These are phyloP conservation scores for Dictyostelium citrinum DNA, from an alignment of 78 protist species.

Conservation along the genomic window DNA sequence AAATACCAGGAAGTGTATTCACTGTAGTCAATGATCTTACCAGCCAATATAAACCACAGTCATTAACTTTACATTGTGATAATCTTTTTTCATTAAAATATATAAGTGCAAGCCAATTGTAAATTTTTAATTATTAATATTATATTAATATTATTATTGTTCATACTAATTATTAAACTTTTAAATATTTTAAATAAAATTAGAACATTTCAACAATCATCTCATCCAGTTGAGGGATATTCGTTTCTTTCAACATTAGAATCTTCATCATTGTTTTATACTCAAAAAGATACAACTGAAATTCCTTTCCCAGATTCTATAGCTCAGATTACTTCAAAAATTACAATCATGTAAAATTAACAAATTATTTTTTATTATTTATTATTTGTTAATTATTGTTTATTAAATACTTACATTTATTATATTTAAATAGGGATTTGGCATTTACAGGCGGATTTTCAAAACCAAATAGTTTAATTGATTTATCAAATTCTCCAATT, in stretches of 20 bases:
- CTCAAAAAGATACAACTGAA: not conserved
- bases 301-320: not conserved
- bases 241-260: not conserved
- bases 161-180: no score
- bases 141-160: no score
- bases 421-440: not conserved
- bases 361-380: no score
- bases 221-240: not conserved
- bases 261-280: not conserved
- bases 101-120: not conserved
- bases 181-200: no score
- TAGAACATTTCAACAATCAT: not conserved
- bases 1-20: not conserved
- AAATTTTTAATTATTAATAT: no score
- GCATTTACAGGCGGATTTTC: not conserved
- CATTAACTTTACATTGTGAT: not conserved
- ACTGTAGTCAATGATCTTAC: not conserved
- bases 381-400: no score
- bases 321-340: not conserved
- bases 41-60: not conserved
- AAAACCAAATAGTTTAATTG: not conserved
- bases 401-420: no score
- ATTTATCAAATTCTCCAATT: not conserved
- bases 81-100: not conserved
- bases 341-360: no score